Percentiles rank a stretch among this genome's conserved stretches.
Conservation (phyloP, 2,329 filamentous ascomycete genomes). For the Metarhizium anisopliae region DNA sequence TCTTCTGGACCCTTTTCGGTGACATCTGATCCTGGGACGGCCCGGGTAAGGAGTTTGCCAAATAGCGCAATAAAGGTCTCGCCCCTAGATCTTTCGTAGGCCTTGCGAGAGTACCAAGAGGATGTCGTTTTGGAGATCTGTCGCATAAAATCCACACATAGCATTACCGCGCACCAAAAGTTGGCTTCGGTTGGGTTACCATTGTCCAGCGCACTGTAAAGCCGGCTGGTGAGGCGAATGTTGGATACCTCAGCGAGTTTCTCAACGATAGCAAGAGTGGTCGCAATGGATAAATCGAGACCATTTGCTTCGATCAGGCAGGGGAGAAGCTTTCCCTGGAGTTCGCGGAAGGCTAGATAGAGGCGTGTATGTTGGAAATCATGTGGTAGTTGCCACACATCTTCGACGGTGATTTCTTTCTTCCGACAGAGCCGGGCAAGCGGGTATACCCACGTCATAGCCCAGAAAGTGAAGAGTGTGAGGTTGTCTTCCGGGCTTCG, state of each 20-base stretch:
- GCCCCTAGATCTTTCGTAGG: conserved; percentile 75
- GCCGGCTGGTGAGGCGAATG: conserved; percentile 26
- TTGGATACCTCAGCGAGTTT: conserved; percentile 28
- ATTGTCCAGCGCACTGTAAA: conserved; percentile 25
- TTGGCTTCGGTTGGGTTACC: conserved; percentile 19
- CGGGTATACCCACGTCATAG: conserved; percentile 72
- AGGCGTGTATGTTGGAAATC: conserved; percentile 75
- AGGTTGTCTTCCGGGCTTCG: conserved; percentile 72
- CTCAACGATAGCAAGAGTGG: conserved; percentile 49
- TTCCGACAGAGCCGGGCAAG: conserved; percentile 57
- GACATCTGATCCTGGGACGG: conserved; percentile 27
- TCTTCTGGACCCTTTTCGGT: conserved; percentile 24
- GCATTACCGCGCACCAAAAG: conserved; percentile 29
- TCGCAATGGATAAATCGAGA: conserved; percentile 64
- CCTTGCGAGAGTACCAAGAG: conserved; percentile 75
- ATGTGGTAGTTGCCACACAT: conserved; percentile 72
- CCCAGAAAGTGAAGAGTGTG: conserved; percentile 75
- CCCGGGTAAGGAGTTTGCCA: conserved; percentile 27
- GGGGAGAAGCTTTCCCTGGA: conserved; percentile 62
- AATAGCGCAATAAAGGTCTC: conserved; percentile 42
- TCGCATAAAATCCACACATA: conserved; percentile 21
- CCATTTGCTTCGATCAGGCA: conserved; percentile 69
- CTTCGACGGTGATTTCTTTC: conserved; percentile 62
- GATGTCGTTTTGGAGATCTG: conserved; percentile 26
- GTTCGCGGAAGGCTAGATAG: conserved; percentile 63